phyloP scores from a whole-genome alignment of 495 filamentous ascomycete genomes.

The Talaromyces wortmannii region DNA sequence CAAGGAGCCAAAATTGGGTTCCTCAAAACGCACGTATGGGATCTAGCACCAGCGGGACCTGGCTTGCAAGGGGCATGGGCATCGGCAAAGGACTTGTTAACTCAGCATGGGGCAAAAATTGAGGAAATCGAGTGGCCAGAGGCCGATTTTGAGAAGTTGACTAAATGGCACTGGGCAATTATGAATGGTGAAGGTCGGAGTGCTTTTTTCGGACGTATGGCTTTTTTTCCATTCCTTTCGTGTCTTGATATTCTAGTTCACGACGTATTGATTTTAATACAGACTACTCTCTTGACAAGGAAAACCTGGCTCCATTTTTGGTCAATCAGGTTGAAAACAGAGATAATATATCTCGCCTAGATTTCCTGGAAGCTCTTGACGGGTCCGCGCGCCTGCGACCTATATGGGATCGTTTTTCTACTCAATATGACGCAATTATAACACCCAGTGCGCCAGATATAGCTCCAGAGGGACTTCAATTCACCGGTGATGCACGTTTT shows the following conservation, averaged over 20 bases:
- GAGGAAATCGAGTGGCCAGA: neutral
- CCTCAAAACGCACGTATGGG: conserved; percentile 39
- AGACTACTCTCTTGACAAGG: neutral
- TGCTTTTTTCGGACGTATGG: neutral
- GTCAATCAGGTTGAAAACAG: neutral
- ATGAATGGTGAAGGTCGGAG: neutral
- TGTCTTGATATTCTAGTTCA: neutral
- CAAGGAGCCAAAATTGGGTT: conserved; percentile 39
- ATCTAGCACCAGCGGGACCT: conserved; percentile 33
- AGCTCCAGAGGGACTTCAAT: neutral
- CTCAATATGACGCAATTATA: neutral
- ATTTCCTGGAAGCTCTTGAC: neutral
- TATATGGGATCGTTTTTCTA: neutral
- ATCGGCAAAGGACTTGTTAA: conserved; percentile 11
- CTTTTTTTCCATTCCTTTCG: neutral
- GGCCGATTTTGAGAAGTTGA: neutral
- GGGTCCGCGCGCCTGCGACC: neutral
- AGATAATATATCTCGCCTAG: neutral
- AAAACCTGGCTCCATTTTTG: neutral
- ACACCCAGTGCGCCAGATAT: conserved; percentile 1
- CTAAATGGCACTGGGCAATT: neutral
- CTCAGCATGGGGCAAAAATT: neutral
- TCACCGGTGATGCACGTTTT: neutral
- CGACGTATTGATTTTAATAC: neutral
- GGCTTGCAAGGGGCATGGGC: conserved; percentile 22